Evolutionary conservation across 2,329 filamentous ascomycete species (phyloP).

Genomic region (Neoascochyta sp.): DNA sequence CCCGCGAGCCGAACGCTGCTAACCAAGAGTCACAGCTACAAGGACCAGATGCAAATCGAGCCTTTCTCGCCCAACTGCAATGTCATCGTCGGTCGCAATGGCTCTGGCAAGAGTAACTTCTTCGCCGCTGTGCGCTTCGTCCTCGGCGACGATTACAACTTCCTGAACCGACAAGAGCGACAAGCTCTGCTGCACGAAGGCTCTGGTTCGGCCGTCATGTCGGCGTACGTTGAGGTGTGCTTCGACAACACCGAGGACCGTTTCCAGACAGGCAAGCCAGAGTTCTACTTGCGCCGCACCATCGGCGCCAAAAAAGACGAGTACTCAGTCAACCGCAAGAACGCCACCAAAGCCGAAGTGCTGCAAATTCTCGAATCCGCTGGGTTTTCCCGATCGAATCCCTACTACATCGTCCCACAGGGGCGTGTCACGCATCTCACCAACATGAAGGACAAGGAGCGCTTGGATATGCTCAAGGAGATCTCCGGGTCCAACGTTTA

Average conservation of each 20-base stretch:
- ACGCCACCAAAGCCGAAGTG: slow-evolving; percentile 89
- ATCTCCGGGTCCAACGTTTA: slow-evolving; percentile 98
- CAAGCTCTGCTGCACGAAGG: slow-evolving; percentile 97
- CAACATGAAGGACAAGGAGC: slow-evolving; percentile 96
- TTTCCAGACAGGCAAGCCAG: slow-evolving; percentile 87
- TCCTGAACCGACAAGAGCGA: slow-evolving; percentile 92
- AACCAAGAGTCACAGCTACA: slow-evolving; percentile 66
- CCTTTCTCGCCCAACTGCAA: slow-evolving; percentile 97
- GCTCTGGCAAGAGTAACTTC: slow-evolving; percentile 99
- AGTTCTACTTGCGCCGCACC: slow-evolving; percentile 85
- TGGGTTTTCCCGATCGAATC: slow-evolving; percentile 94
- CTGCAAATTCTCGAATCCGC: slow-evolving; percentile 94
- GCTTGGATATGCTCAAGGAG: slow-evolving; percentile 87
- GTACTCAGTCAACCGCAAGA: slow-evolving; percentile 95
- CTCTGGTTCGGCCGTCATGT: slow-evolving; percentile 96
- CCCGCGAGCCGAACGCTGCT: slow-evolving; percentile 1
- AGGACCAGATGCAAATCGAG: slow-evolving; percentile 98
- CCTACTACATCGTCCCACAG: slow-evolving; percentile 98
- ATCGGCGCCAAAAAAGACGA: slow-evolving; percentile 98
- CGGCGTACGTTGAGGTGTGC: slow-evolving; percentile 98
- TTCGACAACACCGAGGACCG: slow-evolving; percentile 97
- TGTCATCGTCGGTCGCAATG: slow-evolving; percentile 98
- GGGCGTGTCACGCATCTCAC: slow-evolving; percentile 93
- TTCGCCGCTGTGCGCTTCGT: slow-evolving; percentile 99
- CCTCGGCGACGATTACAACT: slow-evolving; percentile 93